A percentile compares a stretch with the other conserved stretches of the same genome.
Conservation (phyloP, 805 yeast genomes). For the Lachancea waltii region DNA sequence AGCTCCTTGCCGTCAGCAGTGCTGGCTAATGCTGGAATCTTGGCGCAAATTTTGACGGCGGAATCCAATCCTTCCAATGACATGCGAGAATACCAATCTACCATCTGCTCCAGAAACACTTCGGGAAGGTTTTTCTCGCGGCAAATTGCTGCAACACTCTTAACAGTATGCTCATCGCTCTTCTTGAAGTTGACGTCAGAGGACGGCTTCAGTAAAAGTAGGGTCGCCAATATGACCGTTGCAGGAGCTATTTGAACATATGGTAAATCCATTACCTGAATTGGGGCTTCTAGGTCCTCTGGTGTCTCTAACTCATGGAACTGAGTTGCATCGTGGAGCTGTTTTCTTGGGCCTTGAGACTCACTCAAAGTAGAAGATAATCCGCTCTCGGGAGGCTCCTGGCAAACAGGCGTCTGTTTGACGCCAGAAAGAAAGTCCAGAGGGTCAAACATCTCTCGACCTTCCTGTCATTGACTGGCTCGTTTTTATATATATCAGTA, state of each 20-base stretch:
- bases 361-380: too few species aligned
- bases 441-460: constrained; percentile 37
- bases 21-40: constrained; percentile 34
- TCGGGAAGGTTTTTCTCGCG: constrained; percentile 31
- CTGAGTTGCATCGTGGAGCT: too few species aligned
- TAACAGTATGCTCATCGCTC: constrained; percentile 1
- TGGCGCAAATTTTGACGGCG: constrained; percentile 28
- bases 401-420: neutral
- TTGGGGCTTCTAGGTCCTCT: constrained; percentile 26
- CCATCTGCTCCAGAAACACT: constrained; percentile 23
- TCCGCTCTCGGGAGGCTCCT: neutral
- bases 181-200: constrained; percentile 45
- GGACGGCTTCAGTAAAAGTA: constrained; percentile 44
- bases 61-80: constrained; percentile 25
- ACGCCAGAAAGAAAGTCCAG: constrained; percentile 21
- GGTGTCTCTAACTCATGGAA: neutral
- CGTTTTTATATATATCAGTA: too few species aligned
- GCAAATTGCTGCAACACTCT: constrained; percentile 24
- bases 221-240: constrained; percentile 37
- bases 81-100: constrained; percentile 42
- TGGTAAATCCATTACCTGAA: constrained; percentile 59
- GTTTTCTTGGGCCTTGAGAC: too few species aligned
- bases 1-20: constrained; percentile 44
- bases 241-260: constrained; percentile 40
- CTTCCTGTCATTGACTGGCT: too few species aligned